Conservation (phyloP, 805 yeast genomes). For the Monosporozyma siamensis region DNA sequence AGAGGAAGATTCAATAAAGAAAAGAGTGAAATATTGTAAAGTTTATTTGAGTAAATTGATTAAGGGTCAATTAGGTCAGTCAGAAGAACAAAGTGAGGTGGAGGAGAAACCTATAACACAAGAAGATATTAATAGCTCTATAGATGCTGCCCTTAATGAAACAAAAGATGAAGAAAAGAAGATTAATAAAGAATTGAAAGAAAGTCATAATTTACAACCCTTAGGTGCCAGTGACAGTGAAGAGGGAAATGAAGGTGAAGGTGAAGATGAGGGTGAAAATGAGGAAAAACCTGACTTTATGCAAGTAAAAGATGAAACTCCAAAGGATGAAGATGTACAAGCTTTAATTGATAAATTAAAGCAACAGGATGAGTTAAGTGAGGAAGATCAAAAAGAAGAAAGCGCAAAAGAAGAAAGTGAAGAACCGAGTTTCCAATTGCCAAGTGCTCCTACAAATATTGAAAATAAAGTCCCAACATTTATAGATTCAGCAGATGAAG, state of each 20-base stretch:
- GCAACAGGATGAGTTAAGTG: neutral
- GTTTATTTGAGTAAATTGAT: conserved; percentile 19
- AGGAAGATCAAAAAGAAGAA: neutral
- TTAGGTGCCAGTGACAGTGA: neutral
- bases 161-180: conserved; percentile 1
- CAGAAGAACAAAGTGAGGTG: conserved; percentile 2
- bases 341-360: conserved; percentile 1
- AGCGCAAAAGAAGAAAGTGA: conserved; percentile 3
- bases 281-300: neutral
- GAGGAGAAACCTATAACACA: neutral
- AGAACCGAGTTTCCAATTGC: neutral
- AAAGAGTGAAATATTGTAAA: conserved; percentile 23
- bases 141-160: neutral
- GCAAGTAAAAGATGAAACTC: neutral
- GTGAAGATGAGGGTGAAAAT: conserved; percentile 3
- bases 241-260: neutral
- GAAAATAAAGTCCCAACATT: neutral
- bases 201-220: neutral
- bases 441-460: neutral
- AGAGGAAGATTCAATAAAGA: conserved; percentile 11
- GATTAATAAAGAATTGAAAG: neutral
- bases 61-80: conserved; percentile 19
- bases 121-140: neutral
- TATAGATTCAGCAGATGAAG: conserved; percentile 4
- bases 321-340: conserved; percentile 8